Evolutionary conservation across 768 basidiomycete genomes (phyloP).

Genomic region (Auricularia cornea): DNA sequence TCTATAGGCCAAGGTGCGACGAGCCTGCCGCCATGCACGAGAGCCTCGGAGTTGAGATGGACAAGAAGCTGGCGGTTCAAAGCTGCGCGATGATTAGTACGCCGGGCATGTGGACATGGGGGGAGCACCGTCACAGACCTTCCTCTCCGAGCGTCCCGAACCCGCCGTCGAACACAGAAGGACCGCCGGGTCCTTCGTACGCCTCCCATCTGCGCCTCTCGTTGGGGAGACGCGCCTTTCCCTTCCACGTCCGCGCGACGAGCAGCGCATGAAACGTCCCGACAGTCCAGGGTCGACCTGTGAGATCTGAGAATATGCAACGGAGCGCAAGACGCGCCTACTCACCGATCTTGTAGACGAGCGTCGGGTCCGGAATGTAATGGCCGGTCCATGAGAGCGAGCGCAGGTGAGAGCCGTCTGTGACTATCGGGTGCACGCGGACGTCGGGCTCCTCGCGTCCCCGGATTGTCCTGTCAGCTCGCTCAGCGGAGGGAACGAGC

Average conservation of each 20-base stretch:
- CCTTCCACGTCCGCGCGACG: background rate
- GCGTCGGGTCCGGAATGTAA: conserved; percentile 20
- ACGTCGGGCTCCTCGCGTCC: background rate
- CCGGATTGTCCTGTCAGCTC: background rate
- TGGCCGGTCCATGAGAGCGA: conserved; percentile 16
- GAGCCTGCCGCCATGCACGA: background rate
- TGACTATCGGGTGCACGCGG: conserved; percentile 8
- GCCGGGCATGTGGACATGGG: background rate
- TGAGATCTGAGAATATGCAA: background rate
- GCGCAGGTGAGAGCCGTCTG: conserved; percentile 10
- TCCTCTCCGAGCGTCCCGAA: background rate
- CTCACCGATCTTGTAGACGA: conserved; percentile 9
- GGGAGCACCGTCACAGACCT: background rate
- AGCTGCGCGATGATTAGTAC: background rate
- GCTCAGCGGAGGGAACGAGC: no score
- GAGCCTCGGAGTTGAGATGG: background rate
- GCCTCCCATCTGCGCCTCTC: background rate
- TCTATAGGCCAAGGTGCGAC: background rate
- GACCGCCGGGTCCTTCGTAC: background rate
- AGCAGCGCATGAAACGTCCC: background rate
- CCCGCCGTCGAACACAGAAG: background rate
- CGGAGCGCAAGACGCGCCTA: background rate
- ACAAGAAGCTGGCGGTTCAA: background rate
- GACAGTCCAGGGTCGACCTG: background rate
- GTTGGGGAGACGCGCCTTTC: background rate